Conservation (phyloP, 2,329 filamentous ascomycete genomes). For the Xylaria hypoxylon region DNA sequence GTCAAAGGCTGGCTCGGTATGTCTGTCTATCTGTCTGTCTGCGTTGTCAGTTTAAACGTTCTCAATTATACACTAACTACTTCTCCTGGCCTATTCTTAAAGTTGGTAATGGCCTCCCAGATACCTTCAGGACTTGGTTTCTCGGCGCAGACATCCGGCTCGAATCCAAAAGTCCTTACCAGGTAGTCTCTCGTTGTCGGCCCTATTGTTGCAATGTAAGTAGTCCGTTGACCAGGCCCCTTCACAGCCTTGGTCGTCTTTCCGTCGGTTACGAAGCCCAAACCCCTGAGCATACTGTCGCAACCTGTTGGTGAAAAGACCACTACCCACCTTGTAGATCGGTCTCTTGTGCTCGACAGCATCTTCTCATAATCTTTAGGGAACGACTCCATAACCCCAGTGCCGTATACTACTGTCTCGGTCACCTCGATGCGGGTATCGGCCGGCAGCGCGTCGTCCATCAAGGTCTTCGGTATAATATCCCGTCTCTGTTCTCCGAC, state of each 20-base stretch:
- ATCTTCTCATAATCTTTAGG: slow-evolving; percentile 69
- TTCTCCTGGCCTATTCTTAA: slow-evolving; percentile 13
- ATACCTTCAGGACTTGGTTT: slow-evolving; percentile 86
- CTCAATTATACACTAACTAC: not conserved
- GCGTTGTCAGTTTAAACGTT: not conserved
- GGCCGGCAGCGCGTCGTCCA: slow-evolving; percentile 63
- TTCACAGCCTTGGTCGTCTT: slow-evolving; percentile 55
- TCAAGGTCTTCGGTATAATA: slow-evolving; percentile 86
- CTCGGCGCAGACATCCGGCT: slow-evolving; percentile 83
- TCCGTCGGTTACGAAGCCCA: slow-evolving; percentile 63
- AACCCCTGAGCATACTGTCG: slow-evolving; percentile 66
- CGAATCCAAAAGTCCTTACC: slow-evolving; percentile 70
- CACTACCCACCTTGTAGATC: slow-evolving; percentile 73
- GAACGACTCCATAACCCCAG: slow-evolving; percentile 84
- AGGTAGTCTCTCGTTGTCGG: slow-evolving; percentile 89
- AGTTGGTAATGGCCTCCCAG: slow-evolving; percentile 69
- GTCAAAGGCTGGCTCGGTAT: not conserved
- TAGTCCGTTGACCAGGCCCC: slow-evolving; percentile 54
- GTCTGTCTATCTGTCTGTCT: too few species aligned
- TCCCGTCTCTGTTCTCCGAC: slow-evolving; percentile 92
- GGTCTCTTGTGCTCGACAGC: slow-evolving; percentile 59
- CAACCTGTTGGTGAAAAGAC: slow-evolving; percentile 78
- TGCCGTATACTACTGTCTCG: slow-evolving; percentile 88
- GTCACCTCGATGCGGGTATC: slow-evolving; percentile 72
- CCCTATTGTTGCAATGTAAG: slow-evolving; percentile 86